A percentile compares a stretch with the other conserved stretches of the same genome.
Evolutionary conservation across 2,329 filamentous ascomycete genomes (phyloP).

Genomic region (Beauveria medogensis): DNA sequence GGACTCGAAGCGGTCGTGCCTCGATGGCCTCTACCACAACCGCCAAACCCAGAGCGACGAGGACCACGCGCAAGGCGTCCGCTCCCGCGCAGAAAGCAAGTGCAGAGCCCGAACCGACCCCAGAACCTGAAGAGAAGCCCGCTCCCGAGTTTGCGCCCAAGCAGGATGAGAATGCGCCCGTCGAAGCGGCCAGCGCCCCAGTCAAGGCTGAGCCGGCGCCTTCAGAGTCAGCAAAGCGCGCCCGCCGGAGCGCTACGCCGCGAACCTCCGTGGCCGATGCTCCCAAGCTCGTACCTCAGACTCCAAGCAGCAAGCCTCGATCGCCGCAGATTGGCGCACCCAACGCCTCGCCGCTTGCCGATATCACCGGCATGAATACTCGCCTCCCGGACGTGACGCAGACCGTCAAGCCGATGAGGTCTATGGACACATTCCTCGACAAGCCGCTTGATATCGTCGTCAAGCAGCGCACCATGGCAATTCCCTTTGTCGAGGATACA

Average conservation of each 20-base stretch:
- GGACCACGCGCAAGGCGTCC: slow-evolving; percentile 35
- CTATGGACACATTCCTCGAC: slow-evolving; percentile 71
- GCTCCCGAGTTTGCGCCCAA: background rate
- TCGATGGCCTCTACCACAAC: slow-evolving; percentile 39
- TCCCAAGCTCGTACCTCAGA: slow-evolving; percentile 31
- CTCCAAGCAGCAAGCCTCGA: slow-evolving; percentile 46
- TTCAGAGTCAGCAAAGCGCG: slow-evolving; percentile 20
- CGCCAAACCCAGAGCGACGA: slow-evolving; percentile 21
- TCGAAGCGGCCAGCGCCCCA: slow-evolving; percentile 49
- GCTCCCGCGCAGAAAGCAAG: slow-evolving; percentile 20
- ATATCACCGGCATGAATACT: slow-evolving; percentile 63
- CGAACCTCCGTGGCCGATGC: slow-evolving; percentile 31
- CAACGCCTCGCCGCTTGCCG: slow-evolving; percentile 54
- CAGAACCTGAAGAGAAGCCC: slow-evolving; percentile 3
- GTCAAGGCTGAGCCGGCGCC: slow-evolving; percentile 2
- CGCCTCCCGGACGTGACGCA: slow-evolving; percentile 21
- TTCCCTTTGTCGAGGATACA: slow-evolving; percentile 62
- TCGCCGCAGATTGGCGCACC: slow-evolving; percentile 47
- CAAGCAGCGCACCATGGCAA: slow-evolving; percentile 67
- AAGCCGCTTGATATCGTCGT: slow-evolving; percentile 90
- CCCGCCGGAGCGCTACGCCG: slow-evolving; percentile 23
- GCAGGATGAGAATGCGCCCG: slow-evolving; percentile 14
- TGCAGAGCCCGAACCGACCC: slow-evolving; percentile 7
- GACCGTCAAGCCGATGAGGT: slow-evolving; percentile 62
- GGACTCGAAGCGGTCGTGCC: slow-evolving; percentile 29